Conservation (phyloP, 768 basidiomycete genomes). For the Rhizopogon vesiculosus region DNA sequence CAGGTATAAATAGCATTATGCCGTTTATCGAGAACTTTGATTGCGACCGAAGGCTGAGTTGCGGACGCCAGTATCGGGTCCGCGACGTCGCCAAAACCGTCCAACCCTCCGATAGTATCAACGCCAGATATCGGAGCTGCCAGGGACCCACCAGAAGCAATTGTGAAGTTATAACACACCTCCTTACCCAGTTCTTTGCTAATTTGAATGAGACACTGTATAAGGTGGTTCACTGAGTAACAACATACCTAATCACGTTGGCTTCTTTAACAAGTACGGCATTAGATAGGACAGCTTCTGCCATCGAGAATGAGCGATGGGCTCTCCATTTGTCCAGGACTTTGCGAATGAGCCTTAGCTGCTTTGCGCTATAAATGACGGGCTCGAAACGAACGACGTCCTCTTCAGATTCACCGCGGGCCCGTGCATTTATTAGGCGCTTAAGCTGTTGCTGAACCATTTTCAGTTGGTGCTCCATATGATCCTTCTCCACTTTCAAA, state of each 20-base stretch:
- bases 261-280: conserved; percentile 92
- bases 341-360: conserved; percentile 77
- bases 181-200: conserved; percentile 86
- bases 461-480: conserved; percentile 86
- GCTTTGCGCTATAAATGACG: conserved; percentile 75
- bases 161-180: conserved; percentile 88
- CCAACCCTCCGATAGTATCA: conserved; percentile 81
- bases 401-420: conserved; percentile 69
- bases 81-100: conserved; percentile 91
- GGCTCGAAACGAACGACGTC: conserved; percentile 69
- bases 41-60: conserved; percentile 77
- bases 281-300: conserved; percentile 78
- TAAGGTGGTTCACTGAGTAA: background rate
- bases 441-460: conserved; percentile 81
- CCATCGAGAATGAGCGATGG: conserved; percentile 86
- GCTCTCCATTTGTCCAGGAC: conserved; percentile 84
- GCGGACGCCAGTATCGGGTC: conserved; percentile 71
- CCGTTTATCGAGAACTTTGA: conserved; percentile 89
- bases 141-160: conserved; percentile 78
- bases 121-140: conserved; percentile 78
- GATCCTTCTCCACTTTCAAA: conserved; percentile 84
- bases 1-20: conserved; percentile 88
- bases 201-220: conserved; percentile 8
- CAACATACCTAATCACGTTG: conserved; percentile 77
- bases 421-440: conserved; percentile 69